Evolutionary conservation across 75 land plant species (phyloP).

Genomic region (Selaginella tamariscina): DNA sequence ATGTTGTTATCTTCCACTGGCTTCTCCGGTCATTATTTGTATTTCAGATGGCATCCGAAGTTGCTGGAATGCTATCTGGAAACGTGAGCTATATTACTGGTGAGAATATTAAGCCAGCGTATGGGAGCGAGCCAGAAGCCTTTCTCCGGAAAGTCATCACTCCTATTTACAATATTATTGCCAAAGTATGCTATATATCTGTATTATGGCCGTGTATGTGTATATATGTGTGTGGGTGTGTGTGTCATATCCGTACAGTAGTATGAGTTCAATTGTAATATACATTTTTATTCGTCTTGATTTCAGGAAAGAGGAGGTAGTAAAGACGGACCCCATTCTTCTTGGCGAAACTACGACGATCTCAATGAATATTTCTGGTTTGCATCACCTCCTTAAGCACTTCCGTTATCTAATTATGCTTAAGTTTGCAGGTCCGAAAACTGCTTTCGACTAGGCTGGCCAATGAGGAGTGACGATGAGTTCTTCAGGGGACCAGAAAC

Average conservation of each 20-base stretch:
- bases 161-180: conserved; percentile 71
- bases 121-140: conserved; percentile 91
- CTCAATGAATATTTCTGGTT: conserved; percentile 88
- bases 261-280: too few species aligned
- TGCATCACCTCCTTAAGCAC: neutral
- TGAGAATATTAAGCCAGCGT: conserved; percentile 84
- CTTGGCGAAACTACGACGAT: conserved; percentile 94
- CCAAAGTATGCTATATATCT: conserved; percentile 37
- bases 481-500: conserved; percentile 40
- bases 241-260: too few species aligned
- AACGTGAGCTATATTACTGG: conserved; percentile 90
- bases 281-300: neutral
- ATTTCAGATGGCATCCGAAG: conserved; percentile 96
- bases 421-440: conserved; percentile 44
- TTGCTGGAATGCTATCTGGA: conserved; percentile 82
- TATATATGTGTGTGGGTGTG: too few species aligned
- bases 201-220: too few species aligned
- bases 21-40: too few species aligned
- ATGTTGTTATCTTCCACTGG: too few species aligned
- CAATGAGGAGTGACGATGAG: conserved; percentile 39
- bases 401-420: neutral
- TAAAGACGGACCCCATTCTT: conserved; percentile 53
- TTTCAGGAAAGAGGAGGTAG: neutral
- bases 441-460: conserved; percentile 75
- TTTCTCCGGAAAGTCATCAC: conserved; percentile 76